Conservation (phyloP, 2,329 filamentous ascomycete species). For the Boeremia lycopersici region DNA sequence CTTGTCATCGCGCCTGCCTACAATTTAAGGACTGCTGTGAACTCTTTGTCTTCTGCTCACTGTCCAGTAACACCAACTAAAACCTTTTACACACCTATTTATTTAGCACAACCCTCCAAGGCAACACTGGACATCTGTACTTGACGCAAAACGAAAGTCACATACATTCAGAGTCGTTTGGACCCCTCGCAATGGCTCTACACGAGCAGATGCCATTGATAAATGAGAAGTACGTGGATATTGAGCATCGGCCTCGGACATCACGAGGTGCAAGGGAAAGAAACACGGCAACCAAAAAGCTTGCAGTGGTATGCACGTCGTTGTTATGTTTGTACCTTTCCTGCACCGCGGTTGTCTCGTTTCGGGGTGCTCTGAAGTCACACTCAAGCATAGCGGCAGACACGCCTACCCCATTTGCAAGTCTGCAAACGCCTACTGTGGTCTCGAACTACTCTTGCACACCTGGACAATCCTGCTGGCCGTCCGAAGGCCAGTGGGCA, state of each 20-base stretch:
- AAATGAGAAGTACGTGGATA: slow-evolving; percentile 18
- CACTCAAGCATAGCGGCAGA: too few relatives aligned
- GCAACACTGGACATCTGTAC: background rate
- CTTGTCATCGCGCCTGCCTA: background rate
- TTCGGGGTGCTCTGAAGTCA: slow-evolving; percentile 1
- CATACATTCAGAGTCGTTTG: background rate
- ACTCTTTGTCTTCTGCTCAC: background rate
- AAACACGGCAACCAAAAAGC: background rate
- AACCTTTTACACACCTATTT: background rate
- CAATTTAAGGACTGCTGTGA: background rate
- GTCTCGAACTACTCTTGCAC: slow-evolving; percentile 39
- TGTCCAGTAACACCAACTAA: background rate
- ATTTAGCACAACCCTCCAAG: background rate
- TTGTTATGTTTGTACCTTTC: slow-evolving; percentile 13
- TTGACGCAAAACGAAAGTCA: background rate
- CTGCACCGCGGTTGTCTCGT: background rate
- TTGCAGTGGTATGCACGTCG: background rate
- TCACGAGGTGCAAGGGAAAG: background rate
- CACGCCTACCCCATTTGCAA: background rate
- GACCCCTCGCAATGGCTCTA: slow-evolving; percentile 15
- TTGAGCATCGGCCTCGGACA: background rate
- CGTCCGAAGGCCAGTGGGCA: slow-evolving; percentile 36
- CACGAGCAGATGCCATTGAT: slow-evolving; percentile 22
- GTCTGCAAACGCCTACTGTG: background rate
- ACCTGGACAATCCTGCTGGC: slow-evolving; percentile 48